phyloP scores from a whole-genome alignment of 2,329 filamentous ascomycete species.

The Claviceps cyperi region DNA sequence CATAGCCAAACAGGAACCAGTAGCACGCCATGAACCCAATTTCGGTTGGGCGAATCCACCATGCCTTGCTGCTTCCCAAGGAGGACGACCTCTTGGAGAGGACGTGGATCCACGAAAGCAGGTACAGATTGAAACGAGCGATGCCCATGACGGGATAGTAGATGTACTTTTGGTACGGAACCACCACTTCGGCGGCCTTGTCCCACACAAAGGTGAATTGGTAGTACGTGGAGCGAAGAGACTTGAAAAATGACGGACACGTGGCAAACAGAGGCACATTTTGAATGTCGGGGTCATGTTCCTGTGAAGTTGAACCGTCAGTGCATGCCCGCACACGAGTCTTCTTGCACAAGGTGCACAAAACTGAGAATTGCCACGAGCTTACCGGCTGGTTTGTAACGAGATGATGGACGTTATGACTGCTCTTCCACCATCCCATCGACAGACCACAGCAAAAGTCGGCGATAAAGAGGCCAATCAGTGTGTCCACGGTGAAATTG shows the following conservation, averaged over 20 bases:
- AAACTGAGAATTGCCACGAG: neutral
- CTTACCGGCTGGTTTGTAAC: conserved; percentile 45
- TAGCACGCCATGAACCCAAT: conserved; percentile 47
- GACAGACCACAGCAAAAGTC: conserved; percentile 52
- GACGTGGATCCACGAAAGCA: conserved; percentile 52
- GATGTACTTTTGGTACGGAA: conserved; percentile 48
- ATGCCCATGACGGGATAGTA: conserved; percentile 56
- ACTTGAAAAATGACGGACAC: conserved; percentile 49
- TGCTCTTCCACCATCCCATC: conserved; percentile 57
- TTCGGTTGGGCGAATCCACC: conserved; percentile 55
- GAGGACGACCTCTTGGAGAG: conserved; percentile 38
- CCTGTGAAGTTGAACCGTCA: conserved; percentile 15
- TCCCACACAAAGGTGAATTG: conserved; percentile 51
- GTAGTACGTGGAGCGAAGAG: conserved; percentile 51
- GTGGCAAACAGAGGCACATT: conserved; percentile 58
- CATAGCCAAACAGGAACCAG: conserved; percentile 55
- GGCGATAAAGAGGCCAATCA: conserved; percentile 48
- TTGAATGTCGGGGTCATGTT: conserved; percentile 46
- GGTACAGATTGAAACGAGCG: conserved; percentile 59
- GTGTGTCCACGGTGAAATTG: conserved; percentile 41
- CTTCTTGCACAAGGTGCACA: neutral
- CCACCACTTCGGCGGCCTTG: conserved; percentile 39
- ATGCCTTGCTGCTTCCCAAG: conserved; percentile 41
- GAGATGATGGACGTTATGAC: conserved; percentile 54
- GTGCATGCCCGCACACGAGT: neutral